Evolutionary conservation across 2,329 filamentous ascomycete species (phyloP), one percentile per base, ranked within the genome.

Genomic region (Aspergillus japonicus): DNA sequence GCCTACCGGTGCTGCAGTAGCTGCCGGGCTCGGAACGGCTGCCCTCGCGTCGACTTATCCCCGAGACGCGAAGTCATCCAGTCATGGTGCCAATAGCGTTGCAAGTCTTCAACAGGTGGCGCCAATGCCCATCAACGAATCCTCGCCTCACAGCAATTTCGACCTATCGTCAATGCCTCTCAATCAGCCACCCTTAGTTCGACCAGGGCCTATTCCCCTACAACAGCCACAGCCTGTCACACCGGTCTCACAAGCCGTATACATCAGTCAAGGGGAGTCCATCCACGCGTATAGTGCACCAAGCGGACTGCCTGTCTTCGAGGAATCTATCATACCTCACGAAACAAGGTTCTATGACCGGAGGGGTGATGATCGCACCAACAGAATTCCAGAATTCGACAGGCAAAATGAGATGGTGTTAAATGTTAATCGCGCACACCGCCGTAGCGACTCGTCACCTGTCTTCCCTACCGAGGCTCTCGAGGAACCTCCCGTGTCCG

Each of bases 191-290:
- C 66, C 71, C 21, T 57, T 73, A 8, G 68, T 77, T 47, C 81
- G 85, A 47, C 84, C 87, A 5, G 85, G 80, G 5, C 81, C 85
- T 0, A 83, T 92, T 33, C 87, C 88, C 11, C 81, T 97, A n/a
- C 89, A 95, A 72, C 91, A 96, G 68, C 93, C 93, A 2, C 89
- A 92, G 66, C 93, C 93, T 2, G 84, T 91, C 60, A 82, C 84
- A 2, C 91, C 90, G 0, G 86, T 96, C 2, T 87, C 88, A 42
- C 84, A 85, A 62, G 84, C 85, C 19, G 82, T 93, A 1, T 90
- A 91, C 67, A 83, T 77, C 21, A 76, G 76, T 4, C 78, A 81
- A 61, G 71, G 73, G 12, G 70, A 74, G 11, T 66, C 74, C 16
- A 74, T 76, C 29, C 71, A 76, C 47, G 69, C 72, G 5, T 80